These are phyloP conservation scores for Hagleromyces aurorensis DNA, from an alignment of 805 yeast species.

Conservation along the genomic window DNA sequence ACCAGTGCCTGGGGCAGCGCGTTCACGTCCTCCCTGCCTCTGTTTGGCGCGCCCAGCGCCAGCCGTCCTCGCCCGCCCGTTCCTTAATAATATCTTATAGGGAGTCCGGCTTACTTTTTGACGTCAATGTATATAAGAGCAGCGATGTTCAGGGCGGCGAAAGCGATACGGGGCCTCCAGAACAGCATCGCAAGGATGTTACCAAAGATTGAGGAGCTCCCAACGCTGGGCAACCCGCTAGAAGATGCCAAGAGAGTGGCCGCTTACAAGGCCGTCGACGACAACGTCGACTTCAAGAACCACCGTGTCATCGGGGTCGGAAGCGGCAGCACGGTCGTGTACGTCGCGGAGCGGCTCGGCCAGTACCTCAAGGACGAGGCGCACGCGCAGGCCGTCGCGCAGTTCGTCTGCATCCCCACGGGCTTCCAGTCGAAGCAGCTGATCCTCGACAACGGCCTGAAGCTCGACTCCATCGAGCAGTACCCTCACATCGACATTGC, in stretches of 20 bases:
- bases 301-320: constrained; percentile 88
- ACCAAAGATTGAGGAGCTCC: constrained; percentile 19
- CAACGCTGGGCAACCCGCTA: constrained; percentile 35
- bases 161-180: constrained; percentile 3
- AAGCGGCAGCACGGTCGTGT: constrained; percentile 95
- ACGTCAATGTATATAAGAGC: too few relatives aligned
- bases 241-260: constrained; percentile 86
- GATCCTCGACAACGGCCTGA: constrained; percentile 72
- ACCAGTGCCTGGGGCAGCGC: too few relatives aligned
- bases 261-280: constrained; percentile 89
- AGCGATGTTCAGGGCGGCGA: background rate
- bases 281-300: constrained; percentile 40
- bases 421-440: constrained; percentile 92
- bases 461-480: constrained; percentile 76
- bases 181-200: too few relatives aligned
- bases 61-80: too few relatives aligned
- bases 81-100: too few relatives aligned
- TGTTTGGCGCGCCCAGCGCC: too few relatives aligned
- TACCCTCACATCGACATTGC: constrained; percentile 80
- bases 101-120: too few relatives aligned
- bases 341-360: constrained; percentile 90
- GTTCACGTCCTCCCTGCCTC: too few relatives aligned
- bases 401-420: constrained; percentile 82
- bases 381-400: constrained; percentile 19
- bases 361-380: constrained; percentile 37